Conservation (phyloP, 75 land plant genomes). For the Pinus taeda region DNA sequence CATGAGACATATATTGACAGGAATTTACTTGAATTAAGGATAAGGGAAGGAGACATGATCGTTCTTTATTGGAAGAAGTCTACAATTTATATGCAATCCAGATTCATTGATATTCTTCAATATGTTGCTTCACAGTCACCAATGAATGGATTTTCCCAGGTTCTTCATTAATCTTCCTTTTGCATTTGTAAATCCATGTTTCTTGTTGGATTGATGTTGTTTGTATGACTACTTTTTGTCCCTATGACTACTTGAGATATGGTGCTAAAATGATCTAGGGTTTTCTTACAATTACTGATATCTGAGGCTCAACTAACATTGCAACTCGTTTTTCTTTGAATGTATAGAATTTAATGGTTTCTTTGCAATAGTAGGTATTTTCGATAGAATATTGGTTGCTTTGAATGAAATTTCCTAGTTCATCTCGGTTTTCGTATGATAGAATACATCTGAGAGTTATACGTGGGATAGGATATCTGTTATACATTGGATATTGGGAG, state of each 20-base stretch:
- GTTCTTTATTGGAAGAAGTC: constrained; percentile 56
- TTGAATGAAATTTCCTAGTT: no score
- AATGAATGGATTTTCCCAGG: constrained; percentile 42
- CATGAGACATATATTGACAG: constrained; percentile 89
- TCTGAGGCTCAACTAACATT: no score
- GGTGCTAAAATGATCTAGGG: no score
- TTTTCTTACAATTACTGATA: no score
- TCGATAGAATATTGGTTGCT: no score
- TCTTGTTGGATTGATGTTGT: background rate
- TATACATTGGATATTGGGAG: no score
- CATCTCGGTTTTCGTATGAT: no score
- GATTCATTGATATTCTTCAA: constrained; percentile 65
- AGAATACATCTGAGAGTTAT: no score
- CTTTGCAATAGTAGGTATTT: no score
- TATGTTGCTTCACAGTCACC: constrained; percentile 76
- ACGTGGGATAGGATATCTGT: no score
- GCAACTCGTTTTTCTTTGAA: no score
- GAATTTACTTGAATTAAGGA: constrained; percentile 69
- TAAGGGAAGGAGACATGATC: constrained; percentile 70
- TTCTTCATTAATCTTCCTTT: constrained; percentile 1
- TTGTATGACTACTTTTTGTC: background rate
- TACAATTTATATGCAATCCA: constrained; percentile 62
- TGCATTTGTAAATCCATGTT: background rate
- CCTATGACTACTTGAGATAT: background rate
- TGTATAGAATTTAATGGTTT: no score